Base-by-base conservation (phyloP, 1,284 basidiomycete species). In the Apiotrichum gamsii region DNA sequence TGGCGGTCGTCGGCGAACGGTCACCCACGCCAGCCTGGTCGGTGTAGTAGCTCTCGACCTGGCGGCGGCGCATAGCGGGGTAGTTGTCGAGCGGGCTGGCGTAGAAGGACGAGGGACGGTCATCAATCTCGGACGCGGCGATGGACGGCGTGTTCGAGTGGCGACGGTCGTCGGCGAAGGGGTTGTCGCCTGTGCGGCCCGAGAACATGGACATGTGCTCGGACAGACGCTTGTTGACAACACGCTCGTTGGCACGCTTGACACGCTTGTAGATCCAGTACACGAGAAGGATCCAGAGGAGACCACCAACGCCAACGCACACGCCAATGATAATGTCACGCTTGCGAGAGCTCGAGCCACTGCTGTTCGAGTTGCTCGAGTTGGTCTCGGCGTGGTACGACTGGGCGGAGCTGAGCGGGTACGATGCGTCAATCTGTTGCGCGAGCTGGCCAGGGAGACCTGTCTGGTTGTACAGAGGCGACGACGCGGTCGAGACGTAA, bases 121-220 rank as follows among this genome's bases (percentile, higher is more conserved):
- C 69, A 45, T 74, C 72, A 31, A 73, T 60, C 45, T 73, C 71
- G 13, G 64, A 67, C 4, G 68, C 62, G 3, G 69, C 69, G 32
- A 73, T 61, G 8, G 67, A 70, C 21, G 56, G 58, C 1, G 62
- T 56, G n/a, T 54, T 51, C 8, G 64, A 67, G 23, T 58, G 49
- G 21, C 63, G 54, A 28, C 62, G 57, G 14, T 61, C 50, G 32
- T 51, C 52, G 33, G 47, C 47, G 32, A 54, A 57, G 30, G 54
- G 56, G 43, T 54, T 51, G n/a, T 51, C 50, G 21, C 45, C 48
- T 14, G 45, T 47, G 47, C 55, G 51, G 35, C 56, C 55, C 13
- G 61, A 61, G 47, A 69, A 70, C 62, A 67, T 62, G n/a, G 68
- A 67, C 68, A 71, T 69, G 58, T 72, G 70, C 54, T 73, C 70